Conservation (phyloP, 2,329 filamentous ascomycete species). For the Neoscytalidium dimidiatum region DNA sequence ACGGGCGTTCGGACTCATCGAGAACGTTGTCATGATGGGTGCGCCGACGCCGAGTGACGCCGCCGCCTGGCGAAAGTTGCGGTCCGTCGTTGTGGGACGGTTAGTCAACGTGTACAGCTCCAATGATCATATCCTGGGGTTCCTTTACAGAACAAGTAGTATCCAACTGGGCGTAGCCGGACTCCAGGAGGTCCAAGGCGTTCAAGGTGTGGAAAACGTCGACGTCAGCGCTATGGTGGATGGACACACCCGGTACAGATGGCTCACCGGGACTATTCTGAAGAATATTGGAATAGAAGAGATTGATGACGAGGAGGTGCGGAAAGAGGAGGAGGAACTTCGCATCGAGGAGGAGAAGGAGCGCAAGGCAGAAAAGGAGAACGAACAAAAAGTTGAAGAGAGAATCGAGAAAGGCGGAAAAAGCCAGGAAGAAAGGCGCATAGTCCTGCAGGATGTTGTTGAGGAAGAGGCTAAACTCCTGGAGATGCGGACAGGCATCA, state of each 20-base stretch:
- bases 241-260: constrained; percentile 55
- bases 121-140: constrained; percentile 84
- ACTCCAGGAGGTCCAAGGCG: constrained; percentile 69
- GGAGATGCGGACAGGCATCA: constrained; percentile 1
- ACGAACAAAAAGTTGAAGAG: constrained; percentile 34
- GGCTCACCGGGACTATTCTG: constrained; percentile 53
- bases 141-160: constrained; percentile 82
- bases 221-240: constrained; percentile 53
- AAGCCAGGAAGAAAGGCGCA: background rate
- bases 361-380: constrained; percentile 39
- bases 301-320: constrained; percentile 49
- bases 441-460: constrained; percentile 12
- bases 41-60: constrained; percentile 73
- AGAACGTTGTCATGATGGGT: constrained; percentile 81
- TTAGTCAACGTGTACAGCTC: constrained; percentile 87
- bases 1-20: constrained; percentile 79
- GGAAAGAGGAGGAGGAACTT: constrained; percentile 47
- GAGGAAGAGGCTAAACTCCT: constrained; percentile 13
- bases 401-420: background rate
- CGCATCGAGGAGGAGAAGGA: constrained; percentile 47
- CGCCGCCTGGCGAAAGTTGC: constrained; percentile 73
- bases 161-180: constrained; percentile 83
- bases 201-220: constrained; percentile 65
- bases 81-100: constrained; percentile 76
- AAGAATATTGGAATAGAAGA: constrained; percentile 56